A percentile compares a stretch with the other conserved stretches of the same genome.
These are phyloP conservation scores for Aspergillus tubingensis DNA, from an alignment of 2,329 filamentous ascomycete species.

Conservation along the genomic window DNA sequence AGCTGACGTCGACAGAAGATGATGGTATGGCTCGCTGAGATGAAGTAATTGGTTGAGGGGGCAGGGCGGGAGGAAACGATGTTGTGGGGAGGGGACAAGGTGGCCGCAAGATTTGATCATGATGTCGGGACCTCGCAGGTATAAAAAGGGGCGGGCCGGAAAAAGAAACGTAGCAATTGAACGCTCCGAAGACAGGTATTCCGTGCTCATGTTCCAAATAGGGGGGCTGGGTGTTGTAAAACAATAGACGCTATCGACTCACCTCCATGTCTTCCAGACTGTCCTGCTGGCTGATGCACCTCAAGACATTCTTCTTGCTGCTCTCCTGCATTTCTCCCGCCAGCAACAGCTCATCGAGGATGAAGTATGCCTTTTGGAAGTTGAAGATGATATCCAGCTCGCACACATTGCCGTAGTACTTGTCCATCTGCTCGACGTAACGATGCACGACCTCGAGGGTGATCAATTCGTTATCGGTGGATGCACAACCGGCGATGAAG, in stretches of 20 bases:
- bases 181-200: neutral
- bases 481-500: conserved; percentile 96
- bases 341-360: conserved; percentile 91
- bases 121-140: neutral
- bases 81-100: neutral
- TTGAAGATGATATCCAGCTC: conserved; percentile 99
- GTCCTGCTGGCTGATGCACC: conserved; percentile 96
- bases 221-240: neutral
- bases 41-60: neutral
- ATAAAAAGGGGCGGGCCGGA: neutral
- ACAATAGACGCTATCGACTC: conserved; percentile 48
- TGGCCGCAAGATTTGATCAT: neutral
- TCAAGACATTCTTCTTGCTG: conserved; percentile 97
- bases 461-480: conserved; percentile 97
- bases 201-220: neutral
- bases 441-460: conserved; percentile 98
- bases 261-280: conserved; percentile 99
- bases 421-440: conserved; percentile 99
- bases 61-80: neutral
- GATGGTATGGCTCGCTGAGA: neutral
- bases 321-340: conserved; percentile 98
- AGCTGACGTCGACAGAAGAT: conserved; percentile 29
- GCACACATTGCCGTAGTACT: conserved; percentile 99
- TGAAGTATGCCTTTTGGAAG: conserved; percentile 99
- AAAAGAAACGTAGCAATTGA: neutral